Conservation (phyloP, 164 flowering plant genomes). For the Magnolia officinalis region DNA sequence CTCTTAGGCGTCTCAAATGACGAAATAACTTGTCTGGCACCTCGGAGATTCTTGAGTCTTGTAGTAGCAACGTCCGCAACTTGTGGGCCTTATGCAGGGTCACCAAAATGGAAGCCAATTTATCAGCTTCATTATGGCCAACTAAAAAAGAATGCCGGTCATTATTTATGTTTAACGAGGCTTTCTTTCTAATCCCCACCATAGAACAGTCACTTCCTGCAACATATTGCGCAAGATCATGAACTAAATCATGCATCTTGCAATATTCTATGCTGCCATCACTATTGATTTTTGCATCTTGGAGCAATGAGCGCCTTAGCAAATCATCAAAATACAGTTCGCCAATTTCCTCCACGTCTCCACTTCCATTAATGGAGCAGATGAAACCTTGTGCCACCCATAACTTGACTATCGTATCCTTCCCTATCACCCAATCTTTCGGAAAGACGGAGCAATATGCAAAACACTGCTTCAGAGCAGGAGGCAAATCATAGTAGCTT, state of each 20-base stretch:
- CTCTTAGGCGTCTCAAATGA: neutral
- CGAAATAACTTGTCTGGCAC: neutral
- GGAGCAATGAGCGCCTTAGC: slow-evolving; percentile 12
- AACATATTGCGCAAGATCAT: slow-evolving; percentile 7
- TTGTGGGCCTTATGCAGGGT: neutral
- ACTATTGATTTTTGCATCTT: neutral
- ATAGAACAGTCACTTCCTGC: neutral
- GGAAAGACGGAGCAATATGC: slow-evolving; percentile 24
- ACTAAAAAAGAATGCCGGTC: neutral
- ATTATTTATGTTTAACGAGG: neutral
- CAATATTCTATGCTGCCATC: neutral
- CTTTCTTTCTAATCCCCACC: neutral
- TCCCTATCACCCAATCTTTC: slow-evolving; percentile 1
- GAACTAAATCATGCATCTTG: slow-evolving; percentile 12
- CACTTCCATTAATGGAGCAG: neutral
- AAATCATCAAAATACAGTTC: slow-evolving; percentile 12
- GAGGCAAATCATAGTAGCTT: slow-evolving; percentile 17
- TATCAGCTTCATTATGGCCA: neutral
- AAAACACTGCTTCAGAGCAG: slow-evolving; percentile 18
- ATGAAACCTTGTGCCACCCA: slow-evolving; percentile 22
- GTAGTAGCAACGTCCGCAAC: no score
- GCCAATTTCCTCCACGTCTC: slow-evolving; percentile 15
- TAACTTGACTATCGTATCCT: slow-evolving; percentile 10
- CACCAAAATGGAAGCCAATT: neutral
- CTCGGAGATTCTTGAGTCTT: neutral